Evolutionary conservation across 345 rosid species (phyloP).

Genomic region (Hirschfeldia incana): DNA sequence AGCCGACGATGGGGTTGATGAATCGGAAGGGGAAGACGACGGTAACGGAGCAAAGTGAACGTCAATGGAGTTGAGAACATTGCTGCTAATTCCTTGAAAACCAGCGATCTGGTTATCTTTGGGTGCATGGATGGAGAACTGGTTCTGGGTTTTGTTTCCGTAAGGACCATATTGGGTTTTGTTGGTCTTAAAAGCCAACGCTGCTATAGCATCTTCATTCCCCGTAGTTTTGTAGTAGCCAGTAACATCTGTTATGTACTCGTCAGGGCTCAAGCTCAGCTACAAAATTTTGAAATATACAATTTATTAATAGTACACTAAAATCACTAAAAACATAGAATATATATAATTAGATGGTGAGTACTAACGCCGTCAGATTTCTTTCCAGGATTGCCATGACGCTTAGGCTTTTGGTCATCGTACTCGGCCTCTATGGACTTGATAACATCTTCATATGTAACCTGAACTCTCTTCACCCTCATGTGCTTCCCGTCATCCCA

Average conservation of each 20-base stretch:
- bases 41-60: slow-evolving; percentile 37
- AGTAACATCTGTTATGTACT: slow-evolving; percentile 39
- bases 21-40: background rate
- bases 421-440: slow-evolving; percentile 37
- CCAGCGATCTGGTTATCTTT: slow-evolving; percentile 39
- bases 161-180: slow-evolving; percentile 35
- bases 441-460: slow-evolving; percentile 40
- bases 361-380: slow-evolving; percentile 36
- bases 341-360: background rate
- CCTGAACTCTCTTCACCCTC: slow-evolving; percentile 37
- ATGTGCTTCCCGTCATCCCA: slow-evolving; percentile 40
- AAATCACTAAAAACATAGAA: too few species aligned
- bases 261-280: slow-evolving; percentile 38
- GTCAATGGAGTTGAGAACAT: slow-evolving; percentile 34
- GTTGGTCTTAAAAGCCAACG: slow-evolving; percentile 37
- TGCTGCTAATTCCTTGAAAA: slow-evolving; percentile 34
- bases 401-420: slow-evolving; percentile 9
- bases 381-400: slow-evolving; percentile 32
- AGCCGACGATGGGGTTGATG: slow-evolving; percentile 18
- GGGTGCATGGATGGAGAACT: slow-evolving; percentile 33
- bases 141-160: slow-evolving; percentile 36
- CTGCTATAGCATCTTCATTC: slow-evolving; percentile 35
- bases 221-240: slow-evolving; percentile 30
- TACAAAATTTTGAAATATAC: background rate
- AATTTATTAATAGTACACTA: background rate